Conservation (phyloP, 495 filamentous ascomycete species). For the Penicillium arizonense region DNA sequence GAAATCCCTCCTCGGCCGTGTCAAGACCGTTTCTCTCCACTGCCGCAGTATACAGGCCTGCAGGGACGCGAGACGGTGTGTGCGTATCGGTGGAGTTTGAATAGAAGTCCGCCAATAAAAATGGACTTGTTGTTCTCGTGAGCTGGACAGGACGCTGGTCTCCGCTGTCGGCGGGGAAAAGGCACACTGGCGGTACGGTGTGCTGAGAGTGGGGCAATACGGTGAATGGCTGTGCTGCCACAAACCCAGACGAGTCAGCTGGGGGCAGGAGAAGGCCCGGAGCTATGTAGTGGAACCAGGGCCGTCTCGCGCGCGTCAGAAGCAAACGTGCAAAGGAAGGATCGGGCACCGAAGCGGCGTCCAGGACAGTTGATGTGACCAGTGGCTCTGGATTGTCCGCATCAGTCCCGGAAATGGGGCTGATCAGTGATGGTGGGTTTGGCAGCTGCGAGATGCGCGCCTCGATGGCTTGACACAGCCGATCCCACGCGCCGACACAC, state of each 20-base stretch:
- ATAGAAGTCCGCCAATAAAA: conserved; percentile 9
- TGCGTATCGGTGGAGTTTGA: conserved; percentile 3
- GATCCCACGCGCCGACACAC: conserved; percentile 14
- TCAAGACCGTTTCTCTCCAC: conserved; percentile 10
- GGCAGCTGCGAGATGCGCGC: conserved; percentile 9
- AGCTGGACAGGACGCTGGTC: conserved; percentile 15
- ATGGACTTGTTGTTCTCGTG: conserved; percentile 11
- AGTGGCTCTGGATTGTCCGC: conserved; percentile 7
- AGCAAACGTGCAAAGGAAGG: conserved; percentile 14
- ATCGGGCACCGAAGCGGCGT: conserved; percentile 11
- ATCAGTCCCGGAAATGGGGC: conserved; percentile 2
- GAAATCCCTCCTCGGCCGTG: conserved; percentile 18
- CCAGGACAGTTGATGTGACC: conserved; percentile 9
- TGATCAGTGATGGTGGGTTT: conserved; percentile 5
- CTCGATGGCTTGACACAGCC: conserved; percentile 10
- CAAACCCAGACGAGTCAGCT: conserved; percentile 7
- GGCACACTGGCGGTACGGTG: conserved; percentile 12
- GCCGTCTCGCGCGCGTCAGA: conserved; percentile 8
- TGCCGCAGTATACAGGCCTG: conserved; percentile 17
- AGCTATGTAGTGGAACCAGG: conserved; percentile 12
- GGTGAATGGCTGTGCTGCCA: conserved; percentile 8
- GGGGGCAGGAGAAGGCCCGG: conserved; percentile 16
- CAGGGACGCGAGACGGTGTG: conserved; percentile 12
- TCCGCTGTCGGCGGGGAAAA: conserved; percentile 13
- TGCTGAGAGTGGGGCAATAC: conserved; percentile 11